Evolutionary conservation across 805 yeast genomes (phyloP), one percentile per base, ranked within the genome.

Genomic region (Candida loeiensis): DNA sequence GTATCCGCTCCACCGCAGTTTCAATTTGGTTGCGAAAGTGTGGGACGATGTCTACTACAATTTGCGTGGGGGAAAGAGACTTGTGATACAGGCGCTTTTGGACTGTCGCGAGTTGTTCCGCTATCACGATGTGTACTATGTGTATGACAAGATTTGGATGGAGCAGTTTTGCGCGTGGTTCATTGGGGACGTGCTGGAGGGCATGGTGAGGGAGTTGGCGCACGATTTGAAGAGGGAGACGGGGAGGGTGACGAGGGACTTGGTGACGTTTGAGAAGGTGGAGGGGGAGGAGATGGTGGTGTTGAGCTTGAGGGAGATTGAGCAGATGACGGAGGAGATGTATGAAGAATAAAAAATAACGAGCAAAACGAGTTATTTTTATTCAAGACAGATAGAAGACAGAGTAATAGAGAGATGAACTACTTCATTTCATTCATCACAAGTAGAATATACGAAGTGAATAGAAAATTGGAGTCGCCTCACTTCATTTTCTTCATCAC

Each of bases 151-250:
- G 54, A 72, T 89, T 0, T 72, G 86, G 69, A 49, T 88, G 4
- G 88, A 85, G 51, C 96, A 90, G 56, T 66, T 87, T 46, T 73
- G 85, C 42, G 67, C 82, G 12, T 90, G 95, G 95, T 57, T 84
- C 13, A 66, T 84, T 16, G 63, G 74, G 41, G 71, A 70, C 31
- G 79, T 86, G 28, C 70, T 71, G 45, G 90, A 83, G 47, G 66
- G 61, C 27, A 72, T 75, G 17, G 54, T 88, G 18, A 66, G 86
- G 41, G 71, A 75, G 31, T 59, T 88, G 17, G 86, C 91, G 1
- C 80, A 78, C 40, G 93, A 85, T 47, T 54, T 85, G 34, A 66
- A 66, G 34, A 73, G 65, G 40, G 76, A 70, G 35, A 49, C 69
- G 6, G 63, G 53, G 15, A 33, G 41, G 0, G 29, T 80, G 19